A percentile compares a stretch with the other conserved stretches of the same genome.
These are phyloP conservation scores for Solanum pinnatisectum DNA, from an alignment of 257 asterid genomes.

Conservation along the genomic window DNA sequence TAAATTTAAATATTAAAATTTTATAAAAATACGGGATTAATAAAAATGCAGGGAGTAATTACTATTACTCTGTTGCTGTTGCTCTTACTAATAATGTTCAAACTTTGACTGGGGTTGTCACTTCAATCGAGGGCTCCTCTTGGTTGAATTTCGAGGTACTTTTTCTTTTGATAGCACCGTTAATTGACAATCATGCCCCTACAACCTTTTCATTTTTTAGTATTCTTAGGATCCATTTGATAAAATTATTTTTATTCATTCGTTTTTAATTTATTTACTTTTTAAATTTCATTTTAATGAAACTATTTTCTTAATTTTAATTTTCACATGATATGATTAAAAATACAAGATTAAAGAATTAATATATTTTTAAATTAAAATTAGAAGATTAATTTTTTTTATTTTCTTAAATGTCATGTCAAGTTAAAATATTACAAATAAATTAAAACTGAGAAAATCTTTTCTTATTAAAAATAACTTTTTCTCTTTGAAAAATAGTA, in stretches of 20 bases:
- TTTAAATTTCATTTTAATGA: not conserved
- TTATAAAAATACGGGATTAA: not conserved
- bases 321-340: not conserved
- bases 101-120: conserved; percentile 48
- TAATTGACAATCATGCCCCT: not conserved
- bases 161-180: not conserved
- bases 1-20: too few relatives aligned
- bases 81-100: conserved; percentile 1
- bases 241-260: not conserved
- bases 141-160: conserved; percentile 30
- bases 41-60: not conserved
- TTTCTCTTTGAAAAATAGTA: not conserved
- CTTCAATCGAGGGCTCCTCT: conserved; percentile 48
- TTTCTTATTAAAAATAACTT: not conserved
- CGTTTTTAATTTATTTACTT: not conserved
- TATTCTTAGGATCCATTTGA: not conserved
- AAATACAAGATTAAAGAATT: not conserved
- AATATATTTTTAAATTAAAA: not conserved
- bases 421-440: not conserved
- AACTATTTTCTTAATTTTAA: not conserved
- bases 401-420: not conserved
- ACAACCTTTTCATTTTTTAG: not conserved
- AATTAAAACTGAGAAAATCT: not conserved
- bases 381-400: not conserved
- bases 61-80: not conserved